These are phyloP conservation scores for Zoysia matrella DNA, from an alignment of 202 grass and related monocot species.

Conservation along the genomic window DNA sequence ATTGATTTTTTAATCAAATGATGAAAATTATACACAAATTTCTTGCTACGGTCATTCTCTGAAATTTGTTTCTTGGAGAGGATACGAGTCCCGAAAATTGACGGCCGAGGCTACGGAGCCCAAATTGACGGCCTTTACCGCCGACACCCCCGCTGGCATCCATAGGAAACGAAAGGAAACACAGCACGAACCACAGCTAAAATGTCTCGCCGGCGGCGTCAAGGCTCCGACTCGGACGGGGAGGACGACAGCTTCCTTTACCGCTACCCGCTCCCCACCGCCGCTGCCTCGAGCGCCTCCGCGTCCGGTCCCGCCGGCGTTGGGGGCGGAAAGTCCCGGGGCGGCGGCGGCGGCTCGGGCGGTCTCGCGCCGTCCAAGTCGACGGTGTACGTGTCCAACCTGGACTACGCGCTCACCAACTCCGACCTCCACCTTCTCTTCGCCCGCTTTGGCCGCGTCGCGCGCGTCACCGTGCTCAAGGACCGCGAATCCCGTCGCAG, in stretches of 20 bases:
- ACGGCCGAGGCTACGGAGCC: background rate
- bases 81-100: no score
- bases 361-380: constrained; percentile 95
- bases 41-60: no score
- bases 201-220: constrained; percentile 71
- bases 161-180: background rate
- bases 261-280: constrained; percentile 69
- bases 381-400: constrained; percentile 88
- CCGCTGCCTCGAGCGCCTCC: background rate
- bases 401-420: constrained; percentile 91
- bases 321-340: background rate
- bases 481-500: constrained; percentile 71
- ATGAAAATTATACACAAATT: no score
- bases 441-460: constrained; percentile 93
- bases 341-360: constrained; percentile 53
- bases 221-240: constrained; percentile 58
- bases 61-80: no score
- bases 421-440: constrained; percentile 97
- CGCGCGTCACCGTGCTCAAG: constrained; percentile 90
- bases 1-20: no score
- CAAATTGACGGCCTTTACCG: background rate
- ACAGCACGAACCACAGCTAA: background rate
- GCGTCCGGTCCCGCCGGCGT: background rate
- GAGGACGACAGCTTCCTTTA: constrained; percentile 86
- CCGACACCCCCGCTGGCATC: background rate